Evolutionary conservation across 805 yeast species (phyloP).

Genomic region (Cyberlindnera japonica): DNA sequence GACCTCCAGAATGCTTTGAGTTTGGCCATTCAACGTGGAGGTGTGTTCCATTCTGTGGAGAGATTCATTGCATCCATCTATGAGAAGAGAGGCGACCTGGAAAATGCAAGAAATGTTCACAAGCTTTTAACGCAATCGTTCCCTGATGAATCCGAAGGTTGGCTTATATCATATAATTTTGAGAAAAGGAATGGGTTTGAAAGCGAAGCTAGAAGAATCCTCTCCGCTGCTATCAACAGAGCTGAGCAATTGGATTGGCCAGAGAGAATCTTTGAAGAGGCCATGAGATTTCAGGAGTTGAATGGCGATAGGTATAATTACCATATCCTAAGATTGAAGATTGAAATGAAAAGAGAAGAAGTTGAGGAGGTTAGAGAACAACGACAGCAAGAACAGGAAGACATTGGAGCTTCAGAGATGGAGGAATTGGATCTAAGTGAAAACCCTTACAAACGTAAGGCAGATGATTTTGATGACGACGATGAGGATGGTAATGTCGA

Average conservation of each 20-base stretch:
- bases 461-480: constrained; percentile 8
- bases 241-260: constrained; percentile 44
- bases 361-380: constrained; percentile 13
- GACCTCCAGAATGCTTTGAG: constrained; percentile 1
- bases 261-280: constrained; percentile 44
- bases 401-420: constrained; percentile 2
- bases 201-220: constrained; percentile 26
- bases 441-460: constrained; percentile 11
- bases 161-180: constrained; percentile 44
- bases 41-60: constrained; percentile 42
- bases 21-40: constrained; percentile 5
- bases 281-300: constrained; percentile 35
- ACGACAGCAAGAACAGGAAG: constrained; percentile 5
- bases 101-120: constrained; percentile 25
- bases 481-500: neutral
- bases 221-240: constrained; percentile 32
- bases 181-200: constrained; percentile 32
- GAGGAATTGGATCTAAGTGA: constrained; percentile 3
- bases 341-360: constrained; percentile 23
- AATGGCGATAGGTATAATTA: constrained; percentile 30
- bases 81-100: constrained; percentile 30
- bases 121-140: constrained; percentile 27
- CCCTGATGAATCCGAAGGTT: constrained; percentile 39
- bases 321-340: constrained; percentile 25
- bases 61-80: constrained; percentile 35